Conservation (phyloP, 129 eudicot species). For the Artemisia tridentata region DNA sequence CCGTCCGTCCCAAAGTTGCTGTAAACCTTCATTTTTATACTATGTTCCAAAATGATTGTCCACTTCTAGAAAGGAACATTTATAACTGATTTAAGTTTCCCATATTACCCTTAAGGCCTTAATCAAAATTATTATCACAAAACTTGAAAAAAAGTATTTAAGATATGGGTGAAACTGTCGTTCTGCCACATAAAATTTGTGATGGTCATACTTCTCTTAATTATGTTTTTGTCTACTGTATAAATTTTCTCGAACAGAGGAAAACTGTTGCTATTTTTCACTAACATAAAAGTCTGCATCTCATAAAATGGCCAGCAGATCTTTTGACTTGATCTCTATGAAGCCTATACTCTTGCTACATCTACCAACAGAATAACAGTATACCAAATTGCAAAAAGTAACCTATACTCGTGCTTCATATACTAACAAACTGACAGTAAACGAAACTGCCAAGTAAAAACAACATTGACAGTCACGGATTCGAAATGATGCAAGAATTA, state of each 20-base stretch:
- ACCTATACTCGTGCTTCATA: too few relatives aligned
- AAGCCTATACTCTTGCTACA: slow-evolving; percentile 3
- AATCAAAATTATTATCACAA: too few relatives aligned
- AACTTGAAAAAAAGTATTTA: too few relatives aligned
- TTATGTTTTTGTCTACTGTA: too few relatives aligned
- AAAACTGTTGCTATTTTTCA: background rate
- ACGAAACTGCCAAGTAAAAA: too few relatives aligned
- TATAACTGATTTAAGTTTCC: background rate
- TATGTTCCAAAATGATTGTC: background rate
- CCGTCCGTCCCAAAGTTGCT: background rate
- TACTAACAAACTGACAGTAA: too few relatives aligned
- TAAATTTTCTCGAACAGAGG: background rate
- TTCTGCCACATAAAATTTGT: too few relatives aligned
- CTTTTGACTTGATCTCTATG: background rate
- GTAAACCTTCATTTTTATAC: background rate
- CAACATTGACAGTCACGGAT: too few relatives aligned
- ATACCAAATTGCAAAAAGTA: too few relatives aligned
- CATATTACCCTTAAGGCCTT: too few relatives aligned
- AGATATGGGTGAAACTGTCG: too few relatives aligned
- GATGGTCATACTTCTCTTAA: too few relatives aligned
- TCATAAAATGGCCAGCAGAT: slow-evolving; percentile 6
- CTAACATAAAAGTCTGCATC: slow-evolving; percentile 3
- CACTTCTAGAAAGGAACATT: background rate
- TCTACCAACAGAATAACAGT: background rate
- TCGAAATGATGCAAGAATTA: background rate